phyloP scores from a whole-genome alignment of 179 eudicot species.

The Silene coronaria region DNA sequence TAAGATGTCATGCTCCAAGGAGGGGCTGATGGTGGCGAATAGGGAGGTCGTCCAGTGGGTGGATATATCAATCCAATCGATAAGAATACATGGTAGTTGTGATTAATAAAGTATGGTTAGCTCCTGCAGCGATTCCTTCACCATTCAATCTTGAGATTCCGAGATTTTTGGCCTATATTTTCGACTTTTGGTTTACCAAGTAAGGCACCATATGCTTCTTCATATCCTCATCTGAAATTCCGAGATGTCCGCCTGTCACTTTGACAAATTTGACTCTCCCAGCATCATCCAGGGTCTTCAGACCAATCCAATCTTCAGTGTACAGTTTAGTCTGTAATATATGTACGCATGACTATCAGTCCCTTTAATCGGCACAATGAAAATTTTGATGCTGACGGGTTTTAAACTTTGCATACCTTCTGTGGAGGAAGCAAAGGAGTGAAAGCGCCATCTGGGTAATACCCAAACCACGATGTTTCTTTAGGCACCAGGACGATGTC shows the following conservation, averaged over 20 bases:
- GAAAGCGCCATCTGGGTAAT: slow-evolving; percentile 76
- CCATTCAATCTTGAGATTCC: background rate
- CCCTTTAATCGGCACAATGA: background rate
- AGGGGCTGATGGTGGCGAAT: no score
- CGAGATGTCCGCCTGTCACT: slow-evolving; percentile 76
- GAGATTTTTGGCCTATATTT: background rate
- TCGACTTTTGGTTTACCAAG: slow-evolving; percentile 27
- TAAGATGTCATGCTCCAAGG: no score
- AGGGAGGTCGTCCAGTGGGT: no score
- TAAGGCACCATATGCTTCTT: slow-evolving; percentile 66
- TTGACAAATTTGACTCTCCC: slow-evolving; percentile 61
- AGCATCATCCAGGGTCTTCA: slow-evolving; percentile 61
- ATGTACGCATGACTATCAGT: background rate
- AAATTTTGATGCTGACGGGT: background rate
- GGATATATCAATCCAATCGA: no score
- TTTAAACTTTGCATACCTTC: slow-evolving; percentile 34
- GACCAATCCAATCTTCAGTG: slow-evolving; percentile 85
- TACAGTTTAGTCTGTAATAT: slow-evolving; percentile 64
- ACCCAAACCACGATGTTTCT: slow-evolving; percentile 88
- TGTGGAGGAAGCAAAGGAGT: slow-evolving; percentile 54
- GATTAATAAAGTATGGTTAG: no score
- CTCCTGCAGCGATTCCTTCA: background rate
- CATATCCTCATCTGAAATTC: slow-evolving; percentile 47
- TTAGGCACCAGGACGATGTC: slow-evolving; percentile 77
- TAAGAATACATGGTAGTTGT: no score